These are phyloP conservation scores for Paracoccidioides lutzii DNA, from an alignment of 2,329 filamentous ascomycete genomes.

Conservation along the genomic window DNA sequence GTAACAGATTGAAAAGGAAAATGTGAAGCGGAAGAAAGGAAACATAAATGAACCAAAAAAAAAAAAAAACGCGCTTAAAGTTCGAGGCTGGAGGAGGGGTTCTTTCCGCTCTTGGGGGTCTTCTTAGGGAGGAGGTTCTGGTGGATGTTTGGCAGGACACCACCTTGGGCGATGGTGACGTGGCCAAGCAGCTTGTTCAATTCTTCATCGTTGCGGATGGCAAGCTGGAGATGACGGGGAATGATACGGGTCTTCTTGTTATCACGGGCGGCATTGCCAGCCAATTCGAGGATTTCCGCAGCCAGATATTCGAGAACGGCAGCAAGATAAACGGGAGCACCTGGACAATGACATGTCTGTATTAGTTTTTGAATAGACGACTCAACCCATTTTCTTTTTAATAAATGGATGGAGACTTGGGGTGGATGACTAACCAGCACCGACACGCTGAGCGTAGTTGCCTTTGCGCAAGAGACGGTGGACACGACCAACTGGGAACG, in stretches of 20 bases:
- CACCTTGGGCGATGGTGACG: conserved; percentile 93
- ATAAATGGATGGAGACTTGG: conserved; percentile 1
- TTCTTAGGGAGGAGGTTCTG: conserved; percentile 99
- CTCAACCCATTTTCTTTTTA: neutral
- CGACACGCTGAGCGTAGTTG: conserved; percentile 99
- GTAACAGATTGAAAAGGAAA: conserved; percentile 33
- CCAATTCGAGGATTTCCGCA: conserved; percentile 96
- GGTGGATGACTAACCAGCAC: conserved; percentile 54
- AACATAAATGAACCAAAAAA: conserved; percentile 41
- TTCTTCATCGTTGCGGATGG: conserved; percentile 99
- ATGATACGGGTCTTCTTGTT: conserved; percentile 99
- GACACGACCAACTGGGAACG: conserved; percentile 97
- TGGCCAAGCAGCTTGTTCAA: conserved; percentile 97
- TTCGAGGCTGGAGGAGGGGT: conserved; percentile 63
- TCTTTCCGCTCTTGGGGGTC: conserved; percentile 90
- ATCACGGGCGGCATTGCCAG: conserved; percentile 95
- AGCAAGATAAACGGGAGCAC: conserved; percentile 89
- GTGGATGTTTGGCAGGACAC: conserved; percentile 95
- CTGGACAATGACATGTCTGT: conserved; percentile 26
- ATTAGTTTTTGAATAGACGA: neutral
- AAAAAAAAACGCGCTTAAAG: conserved; percentile 58
- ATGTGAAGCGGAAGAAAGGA: conserved; percentile 28
- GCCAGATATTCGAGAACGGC: conserved; percentile 97
- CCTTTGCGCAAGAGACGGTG: conserved; percentile 98
- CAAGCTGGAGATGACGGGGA: conserved; percentile 94